These are phyloP conservation scores for Epichloe hybrida DNA, from an alignment of 2,329 filamentous ascomycete species.

Conservation along the genomic window DNA sequence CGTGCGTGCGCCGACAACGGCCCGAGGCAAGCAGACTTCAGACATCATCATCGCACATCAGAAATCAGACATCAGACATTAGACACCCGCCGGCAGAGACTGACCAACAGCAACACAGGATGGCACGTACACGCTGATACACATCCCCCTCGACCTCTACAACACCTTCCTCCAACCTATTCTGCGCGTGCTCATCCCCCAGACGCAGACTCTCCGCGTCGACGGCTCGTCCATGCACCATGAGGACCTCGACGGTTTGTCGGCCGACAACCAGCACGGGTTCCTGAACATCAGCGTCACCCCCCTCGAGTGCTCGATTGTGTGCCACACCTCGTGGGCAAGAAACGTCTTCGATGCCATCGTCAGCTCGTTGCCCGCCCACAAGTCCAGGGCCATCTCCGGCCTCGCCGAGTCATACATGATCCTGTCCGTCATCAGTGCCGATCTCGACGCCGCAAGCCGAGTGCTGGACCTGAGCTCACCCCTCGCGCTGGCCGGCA, in stretches of 20 bases:
- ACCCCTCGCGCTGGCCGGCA: constrained; percentile 78
- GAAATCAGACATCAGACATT: no score
- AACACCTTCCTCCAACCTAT: constrained; percentile 73
- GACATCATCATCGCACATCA: no score
- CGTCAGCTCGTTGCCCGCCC: constrained; percentile 47
- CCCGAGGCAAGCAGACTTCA: not conserved
- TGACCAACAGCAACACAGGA: constrained; percentile 40
- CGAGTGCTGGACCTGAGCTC: constrained; percentile 84
- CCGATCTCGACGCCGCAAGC: constrained; percentile 81
- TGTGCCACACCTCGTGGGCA: constrained; percentile 68
- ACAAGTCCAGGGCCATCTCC: constrained; percentile 41
- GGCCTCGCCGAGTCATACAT: constrained; percentile 77
- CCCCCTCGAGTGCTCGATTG: constrained; percentile 81
- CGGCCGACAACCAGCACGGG: constrained; percentile 46
- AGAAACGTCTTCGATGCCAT: constrained; percentile 62
- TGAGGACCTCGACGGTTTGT: constrained; percentile 32
- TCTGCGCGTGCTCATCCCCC: constrained; percentile 67
- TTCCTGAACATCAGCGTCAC: constrained; percentile 94
- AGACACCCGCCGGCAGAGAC: no score
- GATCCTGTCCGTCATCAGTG: constrained; percentile 78
- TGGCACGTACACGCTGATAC: constrained; percentile 74
- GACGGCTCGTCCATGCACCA: constrained; percentile 20
- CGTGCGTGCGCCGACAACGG: no score
- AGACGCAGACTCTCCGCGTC: constrained; percentile 29
- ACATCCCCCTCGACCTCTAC: constrained; percentile 73